Percentiles rank a stretch among this genome's conserved stretches.
Conservation (phyloP, 2,329 filamentous ascomycete genomes). For the Gnomoniopsis sp. region DNA sequence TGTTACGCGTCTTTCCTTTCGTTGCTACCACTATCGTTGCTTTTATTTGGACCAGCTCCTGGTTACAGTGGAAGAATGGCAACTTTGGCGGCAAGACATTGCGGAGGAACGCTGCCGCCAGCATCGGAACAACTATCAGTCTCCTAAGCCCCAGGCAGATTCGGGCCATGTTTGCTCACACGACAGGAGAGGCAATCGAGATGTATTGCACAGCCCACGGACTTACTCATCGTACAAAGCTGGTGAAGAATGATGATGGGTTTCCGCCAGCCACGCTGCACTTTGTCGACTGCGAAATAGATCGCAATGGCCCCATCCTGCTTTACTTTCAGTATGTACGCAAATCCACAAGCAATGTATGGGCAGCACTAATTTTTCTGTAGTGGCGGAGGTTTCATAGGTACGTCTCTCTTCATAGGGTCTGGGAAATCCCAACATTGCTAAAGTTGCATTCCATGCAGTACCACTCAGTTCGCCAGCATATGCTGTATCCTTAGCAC, state of each 20-base stretch:
- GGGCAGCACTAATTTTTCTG: neutral
- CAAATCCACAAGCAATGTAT: neutral
- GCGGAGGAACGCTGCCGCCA: slow-evolving; percentile 10
- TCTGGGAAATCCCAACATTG: neutral
- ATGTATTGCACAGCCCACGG: slow-evolving; percentile 12
- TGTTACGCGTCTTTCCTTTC: slow-evolving; percentile 6
- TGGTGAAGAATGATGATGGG: slow-evolving; percentile 12
- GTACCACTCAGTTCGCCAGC: slow-evolving; percentile 9
- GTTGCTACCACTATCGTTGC: slow-evolving; percentile 6
- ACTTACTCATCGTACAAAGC: slow-evolving; percentile 11
- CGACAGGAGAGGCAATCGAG: slow-evolving; percentile 17
- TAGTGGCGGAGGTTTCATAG: neutral
- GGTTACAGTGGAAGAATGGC: slow-evolving; percentile 27
- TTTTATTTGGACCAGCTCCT: slow-evolving; percentile 12
- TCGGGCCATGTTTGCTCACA: slow-evolving; percentile 8
- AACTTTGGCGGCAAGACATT: slow-evolving; percentile 26
- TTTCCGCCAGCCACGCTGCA: slow-evolving; percentile 15
- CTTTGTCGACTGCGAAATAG: slow-evolving; percentile 13
- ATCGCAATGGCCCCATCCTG: slow-evolving; percentile 8
- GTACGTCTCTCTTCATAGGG: too few species aligned
- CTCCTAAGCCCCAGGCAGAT: slow-evolving; percentile 12
- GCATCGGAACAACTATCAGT: slow-evolving; percentile 9
- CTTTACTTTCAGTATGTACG: slow-evolving; percentile 19
- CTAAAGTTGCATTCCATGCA: slow-evolving; percentile 11
- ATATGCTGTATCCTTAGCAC: slow-evolving; percentile 10